Evolutionary conservation across 73 alveolate genomes (phyloP).

Genomic region (Stentor coeruleus): DNA sequence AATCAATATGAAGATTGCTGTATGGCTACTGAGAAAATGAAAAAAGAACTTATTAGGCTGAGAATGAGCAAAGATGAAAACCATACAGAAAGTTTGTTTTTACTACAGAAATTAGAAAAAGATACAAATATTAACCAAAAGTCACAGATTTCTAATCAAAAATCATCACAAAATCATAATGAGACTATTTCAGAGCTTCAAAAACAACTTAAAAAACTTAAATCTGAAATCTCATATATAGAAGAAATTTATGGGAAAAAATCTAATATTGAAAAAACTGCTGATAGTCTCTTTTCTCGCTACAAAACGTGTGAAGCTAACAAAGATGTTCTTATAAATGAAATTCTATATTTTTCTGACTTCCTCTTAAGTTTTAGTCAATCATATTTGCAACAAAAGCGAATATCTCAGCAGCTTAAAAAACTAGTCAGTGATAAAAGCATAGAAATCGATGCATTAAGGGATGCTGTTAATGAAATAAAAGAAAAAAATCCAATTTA

Average conservation of each 20-base stretch:
- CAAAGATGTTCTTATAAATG: neutral
- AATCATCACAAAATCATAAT: no score
- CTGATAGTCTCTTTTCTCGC: neutral
- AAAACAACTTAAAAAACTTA: neutral
- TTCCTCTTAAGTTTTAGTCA: neutral
- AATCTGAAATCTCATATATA: neutral
- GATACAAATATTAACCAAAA: neutral
- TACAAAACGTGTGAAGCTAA: neutral
- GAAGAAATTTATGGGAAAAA: slow-evolving; percentile 19
- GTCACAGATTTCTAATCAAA: neutral
- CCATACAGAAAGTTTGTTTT: neutral
- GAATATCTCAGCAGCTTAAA: neutral
- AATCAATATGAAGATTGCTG: neutral
- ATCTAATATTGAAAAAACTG: neutral
- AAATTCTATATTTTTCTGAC: neutral
- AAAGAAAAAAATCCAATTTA: slow-evolving; percentile 20
- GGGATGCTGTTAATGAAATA: neutral
- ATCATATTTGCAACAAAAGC: neutral
- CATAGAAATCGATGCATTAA: neutral
- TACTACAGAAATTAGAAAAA: neutral
- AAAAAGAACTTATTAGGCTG: neutral
- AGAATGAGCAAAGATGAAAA: neutral
- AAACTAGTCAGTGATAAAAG: neutral
- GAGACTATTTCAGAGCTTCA: neutral
- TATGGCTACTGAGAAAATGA: neutral